These are phyloP conservation scores for Cyberlindnera japonica DNA, from an alignment of 805 yeast species.

Conservation along the genomic window DNA sequence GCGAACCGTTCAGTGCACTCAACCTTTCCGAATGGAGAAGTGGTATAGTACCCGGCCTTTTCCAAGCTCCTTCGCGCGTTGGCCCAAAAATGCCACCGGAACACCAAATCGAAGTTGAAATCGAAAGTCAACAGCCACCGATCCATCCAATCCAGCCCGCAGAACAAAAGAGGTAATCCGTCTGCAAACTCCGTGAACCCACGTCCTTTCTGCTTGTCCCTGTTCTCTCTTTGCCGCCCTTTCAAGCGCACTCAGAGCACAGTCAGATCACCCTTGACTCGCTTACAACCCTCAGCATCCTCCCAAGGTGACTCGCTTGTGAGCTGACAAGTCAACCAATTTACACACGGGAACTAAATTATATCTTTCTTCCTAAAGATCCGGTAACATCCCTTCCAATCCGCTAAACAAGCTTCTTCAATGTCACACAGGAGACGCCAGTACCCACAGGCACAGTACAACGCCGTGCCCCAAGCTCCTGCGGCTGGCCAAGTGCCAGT, in stretches of 20 bases:
- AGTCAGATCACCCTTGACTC: not conserved
- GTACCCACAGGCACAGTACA: slow-evolving; percentile 31
- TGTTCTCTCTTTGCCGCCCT: not conserved
- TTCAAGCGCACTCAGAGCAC: not conserved
- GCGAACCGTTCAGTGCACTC: no score
- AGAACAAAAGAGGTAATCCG: no score
- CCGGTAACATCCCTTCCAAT: not conserved
- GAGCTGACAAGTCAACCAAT: not conserved
- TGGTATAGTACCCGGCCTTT: slow-evolving; percentile 3
- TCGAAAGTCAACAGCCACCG: slow-evolving; percentile 1
- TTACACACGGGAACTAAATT: not conserved
- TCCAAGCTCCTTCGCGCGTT: not conserved
- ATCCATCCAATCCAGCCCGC: not conserved
- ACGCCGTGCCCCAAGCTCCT: slow-evolving; percentile 12
- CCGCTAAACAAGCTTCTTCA: not conserved
- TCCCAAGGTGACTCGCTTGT: not conserved
- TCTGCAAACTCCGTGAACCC: not conserved
- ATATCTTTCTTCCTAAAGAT: no score
- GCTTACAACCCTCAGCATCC: not conserved
- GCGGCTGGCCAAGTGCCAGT: slow-evolving; percentile 4
- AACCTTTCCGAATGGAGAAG: not conserved
- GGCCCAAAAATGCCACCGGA: slow-evolving; percentile 13
- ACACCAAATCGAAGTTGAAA: slow-evolving; percentile 4
- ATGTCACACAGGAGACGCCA: slow-evolving; percentile 32
- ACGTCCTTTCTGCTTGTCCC: not conserved